phyloP scores from a whole-genome alignment of 1,284 basidiomycete genomes.

The Irpex lacteus region DNA sequence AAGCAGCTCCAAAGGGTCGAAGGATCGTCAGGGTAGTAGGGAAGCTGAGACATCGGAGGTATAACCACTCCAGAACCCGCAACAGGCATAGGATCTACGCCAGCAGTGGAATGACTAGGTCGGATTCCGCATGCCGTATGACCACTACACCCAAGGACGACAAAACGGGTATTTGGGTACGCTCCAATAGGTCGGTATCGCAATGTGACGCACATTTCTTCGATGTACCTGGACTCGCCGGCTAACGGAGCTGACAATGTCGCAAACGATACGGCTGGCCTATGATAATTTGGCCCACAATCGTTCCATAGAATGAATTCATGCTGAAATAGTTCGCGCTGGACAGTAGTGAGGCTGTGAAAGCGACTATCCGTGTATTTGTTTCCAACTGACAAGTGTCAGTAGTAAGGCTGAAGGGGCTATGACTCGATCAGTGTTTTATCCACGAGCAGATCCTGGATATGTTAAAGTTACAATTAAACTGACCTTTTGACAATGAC shows the following conservation, averaged over 20 bases:
- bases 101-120: neutral
- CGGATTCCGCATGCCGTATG: neutral
- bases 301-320: neutral
- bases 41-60: neutral
- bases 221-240: neutral
- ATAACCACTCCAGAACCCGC: neutral
- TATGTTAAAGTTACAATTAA: neutral
- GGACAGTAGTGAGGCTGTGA: neutral
- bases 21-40: neutral
- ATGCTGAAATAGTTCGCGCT: neutral
- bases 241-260: neutral
- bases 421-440: neutral
- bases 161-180: neutral
- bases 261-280: neutral
- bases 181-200: neutral
- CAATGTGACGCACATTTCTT: neutral
- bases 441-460: neutral
- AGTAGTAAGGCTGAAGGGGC: neutral
- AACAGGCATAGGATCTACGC: neutral
- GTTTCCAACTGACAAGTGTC: slow-evolving; percentile 2
- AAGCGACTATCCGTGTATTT: slow-evolving; percentile 3
- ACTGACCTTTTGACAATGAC: neutral
- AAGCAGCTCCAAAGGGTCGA: neutral
- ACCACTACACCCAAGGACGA: neutral
- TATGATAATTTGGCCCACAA: neutral